Percentiles rank a stretch among this genome's conserved stretches.
phyloP scores from a whole-genome alignment of 1,284 basidiomycete species.

The Naganishia sp. region DNA sequence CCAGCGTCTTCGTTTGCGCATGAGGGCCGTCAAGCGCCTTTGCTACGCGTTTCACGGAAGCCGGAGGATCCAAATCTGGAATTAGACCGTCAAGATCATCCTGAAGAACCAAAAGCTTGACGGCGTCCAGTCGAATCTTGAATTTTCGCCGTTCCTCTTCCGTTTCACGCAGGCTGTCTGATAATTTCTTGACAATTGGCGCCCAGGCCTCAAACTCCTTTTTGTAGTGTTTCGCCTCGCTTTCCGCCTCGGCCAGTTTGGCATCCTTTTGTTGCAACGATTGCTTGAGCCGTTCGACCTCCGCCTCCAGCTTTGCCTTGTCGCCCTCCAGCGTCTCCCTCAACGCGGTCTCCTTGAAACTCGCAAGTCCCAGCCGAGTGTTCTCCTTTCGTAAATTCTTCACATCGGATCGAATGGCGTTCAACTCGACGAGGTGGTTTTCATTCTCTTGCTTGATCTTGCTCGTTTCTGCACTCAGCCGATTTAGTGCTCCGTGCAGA shows the following conservation, averaged over 20 bases:
- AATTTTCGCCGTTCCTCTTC: constrained; percentile 16
- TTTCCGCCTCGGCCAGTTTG: constrained; percentile 1
- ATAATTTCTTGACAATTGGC: not conserved
- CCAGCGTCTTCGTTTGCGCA: not conserved
- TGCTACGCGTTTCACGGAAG: not conserved
- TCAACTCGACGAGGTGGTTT: not conserved
- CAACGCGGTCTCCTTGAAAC: not conserved
- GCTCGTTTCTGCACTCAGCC: not conserved
- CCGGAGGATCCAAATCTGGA: no score
- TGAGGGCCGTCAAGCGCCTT: not conserved
- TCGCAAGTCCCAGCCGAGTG: constrained; percentile 4
- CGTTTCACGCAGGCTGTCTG: not conserved
- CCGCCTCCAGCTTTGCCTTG: constrained; percentile 12
- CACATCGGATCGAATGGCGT: not conserved
- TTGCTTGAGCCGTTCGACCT: constrained; percentile 2
- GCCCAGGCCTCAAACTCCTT: not conserved
- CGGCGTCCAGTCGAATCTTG: constrained; percentile 20
- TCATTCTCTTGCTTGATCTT: constrained; percentile 9
- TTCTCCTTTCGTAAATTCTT: constrained; percentile 15
- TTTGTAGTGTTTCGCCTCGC: not conserved
- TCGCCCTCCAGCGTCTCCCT: constrained; percentile 7
- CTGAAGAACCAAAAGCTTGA: constrained; percentile 19
- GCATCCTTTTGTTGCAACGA: not conserved
- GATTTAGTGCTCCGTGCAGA: not conserved
- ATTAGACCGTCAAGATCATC: constrained; percentile 10